Evolutionary conservation across 305 asterid genomes (phyloP).

Genomic region (Plantago coronopus): DNA sequence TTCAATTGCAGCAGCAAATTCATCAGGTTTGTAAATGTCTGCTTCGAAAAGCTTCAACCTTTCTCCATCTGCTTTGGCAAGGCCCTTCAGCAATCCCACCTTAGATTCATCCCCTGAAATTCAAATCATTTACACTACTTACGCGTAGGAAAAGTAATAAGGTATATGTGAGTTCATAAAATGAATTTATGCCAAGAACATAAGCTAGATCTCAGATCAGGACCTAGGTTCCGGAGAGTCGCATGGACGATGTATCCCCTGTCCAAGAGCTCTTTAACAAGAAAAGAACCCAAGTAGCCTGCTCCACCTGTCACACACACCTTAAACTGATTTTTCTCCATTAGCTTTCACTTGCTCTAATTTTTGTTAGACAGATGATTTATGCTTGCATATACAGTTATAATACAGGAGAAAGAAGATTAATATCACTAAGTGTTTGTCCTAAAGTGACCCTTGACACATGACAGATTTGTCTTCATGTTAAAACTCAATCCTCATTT

Average conservation of each 20-base stretch:
- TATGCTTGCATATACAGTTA: too few species aligned
- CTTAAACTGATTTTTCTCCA: conserved; percentile 8
- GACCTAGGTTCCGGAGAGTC: conserved; percentile 21
- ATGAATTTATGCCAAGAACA: neutral
- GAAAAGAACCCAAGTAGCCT: conserved; percentile 22
- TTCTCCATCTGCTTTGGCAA: conserved; percentile 24
- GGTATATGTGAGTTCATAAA: too few species aligned
- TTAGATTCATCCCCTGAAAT: conserved; percentile 31
- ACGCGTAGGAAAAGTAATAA: neutral
- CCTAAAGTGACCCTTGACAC: too few species aligned
- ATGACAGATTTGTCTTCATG: too few species aligned
- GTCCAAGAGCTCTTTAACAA: conserved; percentile 19
- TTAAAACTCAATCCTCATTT: too few species aligned
- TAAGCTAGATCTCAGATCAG: neutral
- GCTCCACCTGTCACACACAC: conserved; percentile 28
- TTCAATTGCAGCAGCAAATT: conserved; percentile 33
- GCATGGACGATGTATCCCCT: conserved; percentile 21
- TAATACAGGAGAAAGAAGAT: too few species aligned
- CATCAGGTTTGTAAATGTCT: conserved; percentile 34
- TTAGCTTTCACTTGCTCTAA: neutral
- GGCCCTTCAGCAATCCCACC: conserved; percentile 33
- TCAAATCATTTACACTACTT: neutral
- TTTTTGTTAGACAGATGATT: too few species aligned
- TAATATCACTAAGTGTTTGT: too few species aligned
- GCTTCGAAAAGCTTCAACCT: conserved; percentile 39